Base-by-base conservation (phyloP, 1,139 yeast species). In the Saccharomyces hybrid region DNA sequence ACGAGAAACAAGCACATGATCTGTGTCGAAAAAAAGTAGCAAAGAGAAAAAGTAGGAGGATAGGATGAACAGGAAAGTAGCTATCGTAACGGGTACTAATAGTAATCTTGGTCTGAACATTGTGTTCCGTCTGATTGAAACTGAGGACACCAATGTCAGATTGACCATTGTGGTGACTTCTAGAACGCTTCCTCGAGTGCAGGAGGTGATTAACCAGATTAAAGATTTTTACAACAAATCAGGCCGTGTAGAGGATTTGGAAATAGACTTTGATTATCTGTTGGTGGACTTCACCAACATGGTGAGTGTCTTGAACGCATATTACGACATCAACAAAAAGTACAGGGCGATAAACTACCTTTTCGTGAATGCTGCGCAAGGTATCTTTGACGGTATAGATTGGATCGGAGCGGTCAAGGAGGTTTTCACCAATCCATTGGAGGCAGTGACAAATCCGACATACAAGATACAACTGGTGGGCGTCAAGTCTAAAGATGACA, bases 351-450 rank as follows among this genome's bases (percentile, higher is more conserved):
- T 93, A 47, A 93, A 93, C 70, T 88, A 84, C 67, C 69, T 91
- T 58, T 88, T 87, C 65, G 78, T 90, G 57, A 93, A 91, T 71
- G 93, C 98, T 3, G 95, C 96, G 3, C 96, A 88, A 66, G 91
- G 96, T 41, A 88, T 84, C 5, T 87, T 88, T 68, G 80, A 78
- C 49, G 97, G 97, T 2, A 83, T 95, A 55, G 90, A 91, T 69
- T 91, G 96, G 91, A 54, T 78, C 47, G 83, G 79, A 48, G 97
- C 98, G 0, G 70, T 78, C 3, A 79, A 79, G 59, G 91, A 89
- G 62, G 77, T 88, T 6, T 66, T 82, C 34, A 67, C 75, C 1
- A 69, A 80, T 61, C 97, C 97, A 2, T 70, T 89, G 23, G 80
- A 81, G 50, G 93, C 96, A 1, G 93, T 87, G 16, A 90, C 97